Evolutionary conservation across 441 rosid species (phyloP), one percentile per base, ranked within the genome.

Genomic region (Gossypium davidsonii): DNA sequence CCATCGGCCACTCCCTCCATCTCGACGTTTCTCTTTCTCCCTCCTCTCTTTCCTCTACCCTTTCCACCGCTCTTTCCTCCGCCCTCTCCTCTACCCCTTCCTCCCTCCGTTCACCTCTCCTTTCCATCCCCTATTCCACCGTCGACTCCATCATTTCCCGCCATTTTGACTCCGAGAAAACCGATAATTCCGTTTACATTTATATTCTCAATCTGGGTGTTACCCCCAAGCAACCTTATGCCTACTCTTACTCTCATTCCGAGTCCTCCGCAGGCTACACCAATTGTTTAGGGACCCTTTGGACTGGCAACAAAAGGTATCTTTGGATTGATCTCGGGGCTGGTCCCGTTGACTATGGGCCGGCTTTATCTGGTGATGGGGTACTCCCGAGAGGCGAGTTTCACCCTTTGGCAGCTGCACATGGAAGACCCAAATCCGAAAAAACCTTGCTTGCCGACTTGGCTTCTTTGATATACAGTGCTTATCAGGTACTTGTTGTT

Each of bases 281-380:
- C 1, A 94, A 92, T 67, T 94, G 97, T 56, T 66, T 88, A 48
- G 97, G 98, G 11, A 89, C 85, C 31, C 77, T 90, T 39, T 94
- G 98, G 98, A 88, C 97, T 0, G 97, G 97, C 2, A 86, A 83
- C 57, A 97, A 92, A 52, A 82, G 98, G 68, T 94, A 94, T 37
- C 64, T 91, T 51, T 94, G 97, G 97, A 84, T 92, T 74, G 98
- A 92, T 84, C 86, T 94, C 31, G 84, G 86, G 0, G 97, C 98
- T 0, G 98, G 97, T 20, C 98, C 97, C 1, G 94, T 94, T 14
- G 98, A 94, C 73, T 92, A 94, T 9, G 98, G 98, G 8, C 98
- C 98, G 26, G 90, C 86, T 3, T 78, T 94, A 44, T 94, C 98
- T 7, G 98, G 98, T 15, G 98, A 94, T 59, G 98, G 97, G 48